Conservation (phyloP, 257 asterid species). For the Henckelia pumila region DNA sequence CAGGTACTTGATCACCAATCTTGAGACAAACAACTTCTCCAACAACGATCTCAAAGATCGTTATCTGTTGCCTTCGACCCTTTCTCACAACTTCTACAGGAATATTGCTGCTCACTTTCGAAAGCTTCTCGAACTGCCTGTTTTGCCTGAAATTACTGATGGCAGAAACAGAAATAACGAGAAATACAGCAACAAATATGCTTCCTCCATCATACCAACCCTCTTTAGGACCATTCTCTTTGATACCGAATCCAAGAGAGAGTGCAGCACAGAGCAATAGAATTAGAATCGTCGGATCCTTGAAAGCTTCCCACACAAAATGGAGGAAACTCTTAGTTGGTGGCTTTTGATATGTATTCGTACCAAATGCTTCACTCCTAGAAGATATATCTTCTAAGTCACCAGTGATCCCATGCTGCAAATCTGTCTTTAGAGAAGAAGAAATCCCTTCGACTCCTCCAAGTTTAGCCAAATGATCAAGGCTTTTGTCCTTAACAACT, state of each 20-base stretch:
- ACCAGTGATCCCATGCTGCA: constrained; percentile 23
- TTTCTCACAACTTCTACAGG: constrained; percentile 26
- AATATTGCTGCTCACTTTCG: constrained; percentile 29
- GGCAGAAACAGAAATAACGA: constrained; percentile 32
- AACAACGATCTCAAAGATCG: constrained; percentile 32
- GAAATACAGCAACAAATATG: constrained; percentile 37
- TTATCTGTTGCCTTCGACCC: constrained; percentile 29
- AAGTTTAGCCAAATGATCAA: constrained; percentile 12
- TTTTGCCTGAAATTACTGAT: constrained; percentile 35
- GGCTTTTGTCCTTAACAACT: constrained; percentile 28
- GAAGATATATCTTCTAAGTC: constrained; percentile 17
- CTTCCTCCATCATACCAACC: constrained; percentile 47
- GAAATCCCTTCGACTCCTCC: constrained; percentile 28
- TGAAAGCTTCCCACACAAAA: constrained; percentile 31
- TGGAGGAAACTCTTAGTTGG: constrained; percentile 25
- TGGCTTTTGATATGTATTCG: constrained; percentile 20
- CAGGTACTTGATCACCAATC: constrained; percentile 47
- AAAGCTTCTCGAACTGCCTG: constrained; percentile 32
- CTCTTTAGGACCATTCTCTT: constrained; percentile 35
- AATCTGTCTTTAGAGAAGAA: constrained; percentile 22
- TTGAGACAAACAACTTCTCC: constrained; percentile 38
- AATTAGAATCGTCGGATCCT: constrained; percentile 37
- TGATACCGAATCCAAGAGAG: constrained; percentile 40
- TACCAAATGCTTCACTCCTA: constrained; percentile 31
- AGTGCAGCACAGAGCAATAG: constrained; percentile 33